Percentiles rank a stretch among this genome's conserved stretches.
These are phyloP conservation scores for Xylaria multiplex DNA, from an alignment of 2,329 filamentous ascomycete genomes.

Conservation along the genomic window DNA sequence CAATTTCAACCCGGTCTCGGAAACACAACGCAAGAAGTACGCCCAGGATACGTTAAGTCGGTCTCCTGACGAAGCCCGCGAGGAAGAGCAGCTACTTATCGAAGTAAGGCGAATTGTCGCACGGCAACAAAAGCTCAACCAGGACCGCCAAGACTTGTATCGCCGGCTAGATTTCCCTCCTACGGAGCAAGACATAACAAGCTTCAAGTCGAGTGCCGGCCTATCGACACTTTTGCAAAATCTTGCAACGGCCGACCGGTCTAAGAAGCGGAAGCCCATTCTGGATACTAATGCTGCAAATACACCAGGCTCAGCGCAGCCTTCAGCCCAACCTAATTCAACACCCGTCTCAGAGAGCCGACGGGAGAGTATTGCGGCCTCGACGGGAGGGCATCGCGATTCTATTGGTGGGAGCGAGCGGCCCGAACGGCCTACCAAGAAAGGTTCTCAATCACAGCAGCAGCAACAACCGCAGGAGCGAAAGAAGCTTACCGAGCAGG, in stretches of 20 bases:
- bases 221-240: conserved; percentile 83
- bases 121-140: conserved; percentile 84
- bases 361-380: conserved; percentile 65
- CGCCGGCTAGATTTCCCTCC: conserved; percentile 84
- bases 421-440: conserved; percentile 58
- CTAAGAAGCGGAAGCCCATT: conserved; percentile 82
- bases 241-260: conserved; percentile 83
- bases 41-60: conserved; percentile 82
- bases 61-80: conserved; percentile 86
- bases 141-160: conserved; percentile 88
- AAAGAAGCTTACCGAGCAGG: conserved; percentile 76
- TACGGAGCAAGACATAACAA: conserved; percentile 73
- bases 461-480: conserved; percentile 61
- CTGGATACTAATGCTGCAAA: conserved; percentile 68
- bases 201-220: conserved; percentile 84
- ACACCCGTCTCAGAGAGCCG: conserved; percentile 56
- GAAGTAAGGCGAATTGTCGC: conserved; percentile 93
- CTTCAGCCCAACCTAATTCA: conserved; percentile 47
- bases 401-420: conserved; percentile 56
- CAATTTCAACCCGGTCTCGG: conserved; percentile 84
- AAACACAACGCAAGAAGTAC: conserved; percentile 84
- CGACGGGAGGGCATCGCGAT: conserved; percentile 55
- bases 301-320: conserved; percentile 54
- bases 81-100: conserved; percentile 88
- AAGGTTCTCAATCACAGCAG: conserved; percentile 63